Conservation (phyloP, 116 monocot species). For the Zostera marina region DNA sequence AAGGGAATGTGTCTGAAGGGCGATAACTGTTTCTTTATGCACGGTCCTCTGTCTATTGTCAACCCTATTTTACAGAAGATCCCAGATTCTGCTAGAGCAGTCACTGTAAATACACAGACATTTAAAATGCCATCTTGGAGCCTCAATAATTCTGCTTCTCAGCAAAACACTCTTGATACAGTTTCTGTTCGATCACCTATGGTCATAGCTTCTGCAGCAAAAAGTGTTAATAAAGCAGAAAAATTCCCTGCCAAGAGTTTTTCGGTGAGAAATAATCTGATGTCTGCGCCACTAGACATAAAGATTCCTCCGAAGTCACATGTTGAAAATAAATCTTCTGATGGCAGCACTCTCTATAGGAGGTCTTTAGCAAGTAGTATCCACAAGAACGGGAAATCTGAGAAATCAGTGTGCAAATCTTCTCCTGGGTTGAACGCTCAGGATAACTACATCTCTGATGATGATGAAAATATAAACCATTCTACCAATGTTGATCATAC, state of each 20-base stretch:
- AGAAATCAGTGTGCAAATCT: conserved; percentile 38
- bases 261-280: background rate
- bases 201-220: conserved; percentile 8
- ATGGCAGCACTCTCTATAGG: conserved; percentile 2
- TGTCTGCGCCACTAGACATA: background rate
- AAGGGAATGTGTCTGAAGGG: conserved; percentile 50
- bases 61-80: conserved; percentile 18
- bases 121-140: conserved; percentile 22
- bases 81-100: conserved; percentile 5
- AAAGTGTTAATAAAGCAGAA: conserved; percentile 11
- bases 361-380: conserved; percentile 9
- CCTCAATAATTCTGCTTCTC: conserved; percentile 11
- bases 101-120: conserved; percentile 12
- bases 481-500: conserved; percentile 15
- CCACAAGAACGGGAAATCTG: conserved; percentile 24
- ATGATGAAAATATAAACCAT: conserved; percentile 18
- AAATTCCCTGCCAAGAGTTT: conserved; percentile 7
- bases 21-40: conserved; percentile 38
- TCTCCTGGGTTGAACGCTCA: conserved; percentile 67
- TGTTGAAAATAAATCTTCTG: conserved; percentile 8
- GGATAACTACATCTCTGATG: conserved; percentile 15
- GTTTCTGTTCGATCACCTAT: conserved; percentile 3
- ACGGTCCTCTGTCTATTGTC: conserved; percentile 18
- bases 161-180: conserved; percentile 15
- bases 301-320: conserved; percentile 11